A percentile compares a stretch with the other conserved stretches of the same genome.
Evolutionary conservation across 2,329 filamentous ascomycete species (phyloP).

Genomic region (Botrytis tulipae): DNA sequence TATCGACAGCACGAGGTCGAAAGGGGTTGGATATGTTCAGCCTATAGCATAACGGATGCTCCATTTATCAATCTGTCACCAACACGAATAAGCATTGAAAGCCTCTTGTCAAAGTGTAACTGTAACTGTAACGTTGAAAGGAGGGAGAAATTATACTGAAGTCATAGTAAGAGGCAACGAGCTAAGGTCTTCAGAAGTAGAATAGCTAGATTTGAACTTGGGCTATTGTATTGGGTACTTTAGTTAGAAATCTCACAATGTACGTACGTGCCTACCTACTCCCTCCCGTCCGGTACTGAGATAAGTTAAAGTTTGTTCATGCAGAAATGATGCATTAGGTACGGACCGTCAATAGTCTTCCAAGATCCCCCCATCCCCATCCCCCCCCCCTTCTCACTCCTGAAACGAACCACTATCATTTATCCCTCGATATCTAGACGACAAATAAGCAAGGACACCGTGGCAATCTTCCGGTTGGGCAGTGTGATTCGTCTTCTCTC

Average conservation of each 20-base stretch:
- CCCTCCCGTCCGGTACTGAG: not conserved
- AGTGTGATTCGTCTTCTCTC: not conserved
- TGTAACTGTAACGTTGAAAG: not conserved
- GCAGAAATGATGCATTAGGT: not conserved
- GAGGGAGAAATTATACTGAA: not conserved
- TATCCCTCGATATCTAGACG: not conserved
- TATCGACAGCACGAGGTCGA: constrained; percentile 1
- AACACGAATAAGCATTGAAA: not conserved
- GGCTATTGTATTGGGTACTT: not conserved
- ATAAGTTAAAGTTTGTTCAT: not conserved
- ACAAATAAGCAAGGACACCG: too few species aligned
- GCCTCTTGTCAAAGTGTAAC: not conserved
- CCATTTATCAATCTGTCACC: not conserved
- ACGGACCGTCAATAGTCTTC: not conserved
- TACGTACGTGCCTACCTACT: not conserved
- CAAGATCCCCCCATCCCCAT: not conserved
- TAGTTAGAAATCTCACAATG: not conserved
- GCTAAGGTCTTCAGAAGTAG: not conserved
- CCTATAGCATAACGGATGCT: not conserved
- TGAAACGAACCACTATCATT: not conserved
- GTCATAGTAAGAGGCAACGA: not conserved
- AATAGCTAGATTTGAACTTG: not conserved
- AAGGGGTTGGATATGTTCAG: not conserved
- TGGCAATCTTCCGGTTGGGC: not conserved
- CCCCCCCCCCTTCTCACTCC: not conserved